phyloP scores from a whole-genome alignment of 257 asterid species.

The Primulina tabacum region DNA sequence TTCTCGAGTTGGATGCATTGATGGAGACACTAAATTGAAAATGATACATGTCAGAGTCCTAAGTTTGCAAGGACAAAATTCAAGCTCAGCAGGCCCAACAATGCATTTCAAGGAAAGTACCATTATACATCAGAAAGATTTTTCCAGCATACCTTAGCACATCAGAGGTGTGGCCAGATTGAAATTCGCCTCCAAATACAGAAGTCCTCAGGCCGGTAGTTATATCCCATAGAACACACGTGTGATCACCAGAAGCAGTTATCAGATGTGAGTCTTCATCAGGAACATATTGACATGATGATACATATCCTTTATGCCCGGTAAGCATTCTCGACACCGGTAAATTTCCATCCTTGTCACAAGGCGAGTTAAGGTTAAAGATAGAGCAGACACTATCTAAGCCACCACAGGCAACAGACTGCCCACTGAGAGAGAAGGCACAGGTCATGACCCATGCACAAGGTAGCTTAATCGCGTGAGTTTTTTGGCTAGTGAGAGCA shows the following conservation, averaged over 20 bases:
- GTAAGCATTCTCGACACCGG: conserved; percentile 80
- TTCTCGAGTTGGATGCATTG: conserved; percentile 66
- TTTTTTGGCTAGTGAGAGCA: conserved; percentile 97
- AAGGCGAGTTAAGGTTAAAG: conserved; percentile 80
- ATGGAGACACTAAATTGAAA: conserved; percentile 73
- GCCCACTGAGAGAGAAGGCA: conserved; percentile 93
- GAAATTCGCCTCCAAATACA: conserved; percentile 96
- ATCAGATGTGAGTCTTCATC: conserved; percentile 85
- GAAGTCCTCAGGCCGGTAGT: conserved; percentile 91
- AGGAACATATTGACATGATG: conserved; percentile 94
- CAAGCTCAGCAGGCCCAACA: conserved; percentile 1
- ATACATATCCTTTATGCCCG: conserved; percentile 95
- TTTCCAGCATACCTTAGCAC: conserved; percentile 57
- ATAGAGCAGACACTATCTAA: conserved; percentile 93
- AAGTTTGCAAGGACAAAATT: not conserved
- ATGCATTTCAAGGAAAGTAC: not conserved
- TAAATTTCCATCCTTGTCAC: conserved; percentile 78
- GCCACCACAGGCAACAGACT: conserved; percentile 96
- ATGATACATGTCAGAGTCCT: conserved; percentile 15
- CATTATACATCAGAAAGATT: conserved; percentile 12
- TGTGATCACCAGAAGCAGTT: conserved; percentile 95
- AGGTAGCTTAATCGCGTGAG: conserved; percentile 89
- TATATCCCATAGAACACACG: conserved; percentile 96
- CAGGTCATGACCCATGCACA: conserved; percentile 99
- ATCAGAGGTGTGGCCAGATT: conserved; percentile 92